Evolutionary conservation across 1,139 yeast species (phyloP).

Genomic region (Kodamaea alishanica): DNA sequence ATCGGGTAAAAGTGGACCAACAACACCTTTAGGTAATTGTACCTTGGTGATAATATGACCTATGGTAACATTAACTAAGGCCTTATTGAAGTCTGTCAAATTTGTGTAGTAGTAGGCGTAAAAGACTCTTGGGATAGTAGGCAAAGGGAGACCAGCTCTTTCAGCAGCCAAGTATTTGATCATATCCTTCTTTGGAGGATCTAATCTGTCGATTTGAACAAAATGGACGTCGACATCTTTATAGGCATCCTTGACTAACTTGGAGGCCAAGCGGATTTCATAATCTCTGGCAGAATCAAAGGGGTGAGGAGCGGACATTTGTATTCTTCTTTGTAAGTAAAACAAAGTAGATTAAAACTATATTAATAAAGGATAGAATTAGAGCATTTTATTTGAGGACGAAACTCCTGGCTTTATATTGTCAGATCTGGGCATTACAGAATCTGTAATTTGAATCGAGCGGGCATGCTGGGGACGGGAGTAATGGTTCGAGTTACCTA

Average conservation of each 20-base stretch:
- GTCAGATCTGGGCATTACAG: too few species aligned
- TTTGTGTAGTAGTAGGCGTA: constrained; percentile 65
- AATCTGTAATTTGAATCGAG: too few species aligned
- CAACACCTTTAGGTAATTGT: constrained; percentile 57
- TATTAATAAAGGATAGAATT: background rate
- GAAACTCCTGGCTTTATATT: background rate
- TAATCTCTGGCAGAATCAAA: constrained; percentile 66
- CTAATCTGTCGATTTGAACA: constrained; percentile 67
- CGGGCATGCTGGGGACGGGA: too few species aligned
- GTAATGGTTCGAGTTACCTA: constrained; percentile 1
- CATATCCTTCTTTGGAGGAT: constrained; percentile 81
- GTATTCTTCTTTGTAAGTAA: background rate
- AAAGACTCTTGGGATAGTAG: constrained; percentile 60
- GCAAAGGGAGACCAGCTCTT: constrained; percentile 53
- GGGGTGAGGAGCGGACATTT: constrained; percentile 35
- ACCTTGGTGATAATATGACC: constrained; percentile 61
- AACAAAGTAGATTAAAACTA: background rate
- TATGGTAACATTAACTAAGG: constrained; percentile 63
- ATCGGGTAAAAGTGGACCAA: constrained; percentile 73
- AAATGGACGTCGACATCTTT: constrained; percentile 57
- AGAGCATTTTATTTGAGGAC: background rate
- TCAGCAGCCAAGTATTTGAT: constrained; percentile 68
- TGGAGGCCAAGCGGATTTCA: constrained; percentile 63
- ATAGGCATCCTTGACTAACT: constrained; percentile 57
- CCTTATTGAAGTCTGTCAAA: constrained; percentile 61